Conservation (phyloP, 2,329 filamentous ascomycete species). For the Aspergillus sp. region DNA sequence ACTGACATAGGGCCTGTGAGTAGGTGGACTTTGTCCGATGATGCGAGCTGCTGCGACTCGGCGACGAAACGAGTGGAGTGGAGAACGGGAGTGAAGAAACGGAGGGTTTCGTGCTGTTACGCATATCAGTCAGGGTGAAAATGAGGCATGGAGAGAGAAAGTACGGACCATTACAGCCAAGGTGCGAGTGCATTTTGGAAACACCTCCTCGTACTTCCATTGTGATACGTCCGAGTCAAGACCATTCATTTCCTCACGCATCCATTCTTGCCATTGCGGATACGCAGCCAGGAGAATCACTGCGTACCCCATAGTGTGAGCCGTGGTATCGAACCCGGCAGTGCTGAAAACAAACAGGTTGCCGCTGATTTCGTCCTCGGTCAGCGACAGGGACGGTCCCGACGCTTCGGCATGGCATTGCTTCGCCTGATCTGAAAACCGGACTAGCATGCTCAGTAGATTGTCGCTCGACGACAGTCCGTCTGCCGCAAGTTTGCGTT, state of each 20-base stretch:
- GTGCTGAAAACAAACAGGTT: slow-evolving; percentile 50
- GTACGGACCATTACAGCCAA: slow-evolving; percentile 49
- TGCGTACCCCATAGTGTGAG: slow-evolving; percentile 52
- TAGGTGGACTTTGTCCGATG: slow-evolving; percentile 24
- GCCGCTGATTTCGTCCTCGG: slow-evolving; percentile 42
- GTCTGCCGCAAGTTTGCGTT: neutral
- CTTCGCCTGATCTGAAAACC: slow-evolving; percentile 14
- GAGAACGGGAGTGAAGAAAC: slow-evolving; percentile 41
- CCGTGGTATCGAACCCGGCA: slow-evolving; percentile 52
- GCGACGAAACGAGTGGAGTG: slow-evolving; percentile 38
- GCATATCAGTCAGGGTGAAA: neutral
- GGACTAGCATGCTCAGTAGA: slow-evolving; percentile 7
- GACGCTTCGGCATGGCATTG: neutral
- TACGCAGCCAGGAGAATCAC: slow-evolving; percentile 48
- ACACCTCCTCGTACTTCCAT: slow-evolving; percentile 45
- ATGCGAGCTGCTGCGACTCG: slow-evolving; percentile 30
- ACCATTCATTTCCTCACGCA: slow-evolving; percentile 49
- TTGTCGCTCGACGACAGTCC: neutral
- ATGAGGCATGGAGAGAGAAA: too few species aligned
- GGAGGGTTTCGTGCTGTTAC: slow-evolving; percentile 41
- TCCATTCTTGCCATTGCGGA: slow-evolving; percentile 53
- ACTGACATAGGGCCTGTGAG: slow-evolving; percentile 36
- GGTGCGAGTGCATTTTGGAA: slow-evolving; percentile 45
- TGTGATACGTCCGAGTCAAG: slow-evolving; percentile 28
- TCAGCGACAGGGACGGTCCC: slow-evolving; percentile 23